phyloP scores from a whole-genome alignment of 371 early-diverging fungal genomes.

The Mycotypha africana region DNA sequence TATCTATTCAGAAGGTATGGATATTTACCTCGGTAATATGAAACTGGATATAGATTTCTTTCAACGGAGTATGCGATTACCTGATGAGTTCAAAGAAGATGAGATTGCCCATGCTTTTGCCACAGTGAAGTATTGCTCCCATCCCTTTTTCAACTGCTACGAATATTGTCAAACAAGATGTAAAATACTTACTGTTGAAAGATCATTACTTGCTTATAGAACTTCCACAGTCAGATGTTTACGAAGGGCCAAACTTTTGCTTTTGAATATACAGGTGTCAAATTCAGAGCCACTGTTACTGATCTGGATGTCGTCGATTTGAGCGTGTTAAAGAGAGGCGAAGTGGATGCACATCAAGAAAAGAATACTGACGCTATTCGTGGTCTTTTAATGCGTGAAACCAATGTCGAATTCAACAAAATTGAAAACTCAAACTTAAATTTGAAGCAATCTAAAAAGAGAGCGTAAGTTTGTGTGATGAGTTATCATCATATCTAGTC shows the following conservation, averaged over 20 bases:
- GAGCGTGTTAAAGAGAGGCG: constrained; percentile 49
- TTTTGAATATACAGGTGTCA: constrained; percentile 80
- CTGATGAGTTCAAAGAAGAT: constrained; percentile 65
- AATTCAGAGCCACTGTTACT: constrained; percentile 54
- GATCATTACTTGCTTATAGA: constrained; percentile 23
- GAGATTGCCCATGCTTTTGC: constrained; percentile 68
- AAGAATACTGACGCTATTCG: constrained; percentile 21
- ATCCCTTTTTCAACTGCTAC: too few species aligned
- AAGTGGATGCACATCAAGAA: constrained; percentile 27
- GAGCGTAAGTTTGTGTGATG: constrained; percentile 42
- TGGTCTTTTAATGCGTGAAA: constrained; percentile 75
- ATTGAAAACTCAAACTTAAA: constrained; percentile 68
- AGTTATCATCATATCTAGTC: too few species aligned
- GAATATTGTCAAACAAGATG: too few species aligned
- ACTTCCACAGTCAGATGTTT: constrained; percentile 76
- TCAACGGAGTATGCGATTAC: constrained; percentile 48
- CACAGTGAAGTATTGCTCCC: too few species aligned
- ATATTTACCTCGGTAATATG: constrained; percentile 64
- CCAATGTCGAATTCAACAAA: constrained; percentile 66
- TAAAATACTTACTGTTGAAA: too few species aligned
- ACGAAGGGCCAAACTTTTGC: constrained; percentile 64
- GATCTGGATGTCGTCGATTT: constrained; percentile 61
- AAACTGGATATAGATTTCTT: constrained; percentile 68
- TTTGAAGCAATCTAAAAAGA: constrained; percentile 59
- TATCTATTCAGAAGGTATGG: constrained; percentile 48